phyloP scores from a whole-genome alignment of 495 filamentous ascomycete species.

The Aspergillus asperescens region DNA sequence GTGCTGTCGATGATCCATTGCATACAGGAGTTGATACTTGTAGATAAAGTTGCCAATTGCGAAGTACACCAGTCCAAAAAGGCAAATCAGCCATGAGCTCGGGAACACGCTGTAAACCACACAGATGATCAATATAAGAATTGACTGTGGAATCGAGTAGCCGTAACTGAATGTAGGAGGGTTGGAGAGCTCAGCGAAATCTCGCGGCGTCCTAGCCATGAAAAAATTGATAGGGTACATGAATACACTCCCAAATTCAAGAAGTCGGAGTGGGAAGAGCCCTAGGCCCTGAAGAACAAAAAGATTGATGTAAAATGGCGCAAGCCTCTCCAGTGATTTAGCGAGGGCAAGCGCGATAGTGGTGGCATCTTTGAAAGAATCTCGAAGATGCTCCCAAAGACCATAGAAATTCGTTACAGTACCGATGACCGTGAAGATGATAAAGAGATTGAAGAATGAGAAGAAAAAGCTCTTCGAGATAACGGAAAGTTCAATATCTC shows the following conservation, averaged over 20 bases:
- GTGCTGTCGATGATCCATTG: constrained; percentile 96
- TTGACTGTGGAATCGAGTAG: constrained; percentile 86
- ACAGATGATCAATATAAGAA: constrained; percentile 89
- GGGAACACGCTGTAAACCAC: constrained; percentile 90
- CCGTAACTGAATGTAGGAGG: constrained; percentile 92
- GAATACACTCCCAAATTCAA: constrained; percentile 81
- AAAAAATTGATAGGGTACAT: constrained; percentile 78
- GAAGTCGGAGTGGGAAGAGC: constrained; percentile 84
- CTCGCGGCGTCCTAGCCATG: constrained; percentile 81
- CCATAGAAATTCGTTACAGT: constrained; percentile 66
- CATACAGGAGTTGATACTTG: constrained; percentile 96
- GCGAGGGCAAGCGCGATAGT: constrained; percentile 74
- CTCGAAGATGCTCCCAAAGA: constrained; percentile 64
- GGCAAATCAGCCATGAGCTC: constrained; percentile 71
- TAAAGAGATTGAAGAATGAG: constrained; percentile 97
- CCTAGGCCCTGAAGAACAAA: constrained; percentile 91
- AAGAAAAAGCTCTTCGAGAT: constrained; percentile 99
- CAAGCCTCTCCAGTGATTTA: constrained; percentile 62
- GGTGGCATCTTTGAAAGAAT: constrained; percentile 70
- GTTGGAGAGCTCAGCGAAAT: constrained; percentile 76
- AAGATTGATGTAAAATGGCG: constrained; percentile 87
- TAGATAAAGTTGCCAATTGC: constrained; percentile 86
- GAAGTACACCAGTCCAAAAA: constrained; percentile 85
- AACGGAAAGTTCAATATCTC: constrained; percentile 88
- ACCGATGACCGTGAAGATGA: constrained; percentile 88